phyloP scores from a whole-genome alignment of 2,329 filamentous ascomycete genomes.

The Fusarium aywerte region DNA sequence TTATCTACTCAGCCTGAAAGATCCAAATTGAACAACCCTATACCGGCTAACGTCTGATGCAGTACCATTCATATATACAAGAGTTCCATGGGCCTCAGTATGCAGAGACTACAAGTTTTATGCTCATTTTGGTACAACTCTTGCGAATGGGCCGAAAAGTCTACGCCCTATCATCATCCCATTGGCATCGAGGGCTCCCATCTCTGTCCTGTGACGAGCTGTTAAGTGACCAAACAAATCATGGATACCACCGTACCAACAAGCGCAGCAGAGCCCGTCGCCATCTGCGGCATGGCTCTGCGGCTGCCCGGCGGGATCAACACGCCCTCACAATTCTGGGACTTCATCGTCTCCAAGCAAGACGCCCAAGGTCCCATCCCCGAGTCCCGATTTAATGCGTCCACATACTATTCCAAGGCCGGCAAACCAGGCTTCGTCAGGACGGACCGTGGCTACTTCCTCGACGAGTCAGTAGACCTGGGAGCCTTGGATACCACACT shows the following conservation, averaged over 20 bases:
- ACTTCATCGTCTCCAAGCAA: slow-evolving; percentile 41
- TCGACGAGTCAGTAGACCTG: slow-evolving; percentile 45
- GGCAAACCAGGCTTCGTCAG: slow-evolving; percentile 36
- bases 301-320: slow-evolving; percentile 42
- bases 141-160: neutral
- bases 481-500: slow-evolving; percentile 40
- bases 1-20: neutral
- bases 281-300: slow-evolving; percentile 46
- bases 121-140: neutral
- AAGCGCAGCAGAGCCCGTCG: slow-evolving; percentile 26
- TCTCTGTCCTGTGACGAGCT: slow-evolving; percentile 5
- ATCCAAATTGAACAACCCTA: slow-evolving; percentile 1
- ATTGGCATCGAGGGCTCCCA: neutral
- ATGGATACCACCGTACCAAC: neutral
- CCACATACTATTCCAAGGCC: slow-evolving; percentile 25
- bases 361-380: slow-evolving; percentile 39
- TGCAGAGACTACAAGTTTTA: slow-evolving; percentile 1
- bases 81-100: neutral
- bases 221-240: neutral
- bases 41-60: neutral
- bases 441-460: slow-evolving; percentile 47
- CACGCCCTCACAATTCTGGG: slow-evolving; percentile 39
- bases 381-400: slow-evolving; percentile 37
- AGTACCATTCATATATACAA: neutral
- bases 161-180: neutral